Evolutionary conservation across 495 filamentous ascomycete genomes (phyloP).

Genomic region (Bacidia gigantensis): DNA sequence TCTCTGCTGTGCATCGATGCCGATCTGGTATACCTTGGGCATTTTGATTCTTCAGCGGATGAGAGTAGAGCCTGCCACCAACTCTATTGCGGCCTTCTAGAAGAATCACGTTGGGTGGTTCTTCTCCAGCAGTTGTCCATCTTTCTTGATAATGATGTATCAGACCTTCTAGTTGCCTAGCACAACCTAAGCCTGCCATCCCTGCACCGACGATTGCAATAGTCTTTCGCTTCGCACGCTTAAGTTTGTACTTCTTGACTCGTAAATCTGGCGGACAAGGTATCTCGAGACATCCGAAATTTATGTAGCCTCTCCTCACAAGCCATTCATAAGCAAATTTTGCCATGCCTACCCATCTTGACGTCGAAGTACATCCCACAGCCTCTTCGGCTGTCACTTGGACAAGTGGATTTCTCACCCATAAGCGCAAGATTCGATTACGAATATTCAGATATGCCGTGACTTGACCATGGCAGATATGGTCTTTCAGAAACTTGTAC

Average conservation of each 20-base stretch:
- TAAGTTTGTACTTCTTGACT: conserved; percentile 20
- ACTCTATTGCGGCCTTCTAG: conserved; percentile 79
- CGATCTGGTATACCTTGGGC: conserved; percentile 32
- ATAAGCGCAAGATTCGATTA: conserved; percentile 86
- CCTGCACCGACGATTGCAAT: conserved; percentile 89
- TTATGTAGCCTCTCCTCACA: conserved; percentile 82
- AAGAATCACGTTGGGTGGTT: conserved; percentile 59
- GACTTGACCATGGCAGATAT: conserved; percentile 78
- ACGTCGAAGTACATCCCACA: conserved; percentile 78
- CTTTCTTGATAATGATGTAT: conserved; percentile 60
- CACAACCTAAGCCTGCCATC: conserved; percentile 83
- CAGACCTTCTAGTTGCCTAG: conserved; percentile 75
- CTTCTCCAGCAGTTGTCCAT: conserved; percentile 46
- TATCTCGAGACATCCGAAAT: conserved; percentile 80
- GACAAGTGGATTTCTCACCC: conserved; percentile 80
- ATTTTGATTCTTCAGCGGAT: conserved; percentile 53
- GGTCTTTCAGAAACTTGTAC: conserved; percentile 60
- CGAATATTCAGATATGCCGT: conserved; percentile 95
- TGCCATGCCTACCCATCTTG: conserved; percentile 82
- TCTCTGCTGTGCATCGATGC: conserved; percentile 69
- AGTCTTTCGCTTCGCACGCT: conserved; percentile 40
- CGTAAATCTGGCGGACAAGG: conserved; percentile 28
- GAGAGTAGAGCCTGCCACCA: conserved; percentile 92
- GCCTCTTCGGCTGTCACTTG: conserved; percentile 80
- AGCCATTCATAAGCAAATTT: conserved; percentile 88